Conservation (phyloP, 73 alveolate species). For the Paramecium sexaurelia region DNA sequence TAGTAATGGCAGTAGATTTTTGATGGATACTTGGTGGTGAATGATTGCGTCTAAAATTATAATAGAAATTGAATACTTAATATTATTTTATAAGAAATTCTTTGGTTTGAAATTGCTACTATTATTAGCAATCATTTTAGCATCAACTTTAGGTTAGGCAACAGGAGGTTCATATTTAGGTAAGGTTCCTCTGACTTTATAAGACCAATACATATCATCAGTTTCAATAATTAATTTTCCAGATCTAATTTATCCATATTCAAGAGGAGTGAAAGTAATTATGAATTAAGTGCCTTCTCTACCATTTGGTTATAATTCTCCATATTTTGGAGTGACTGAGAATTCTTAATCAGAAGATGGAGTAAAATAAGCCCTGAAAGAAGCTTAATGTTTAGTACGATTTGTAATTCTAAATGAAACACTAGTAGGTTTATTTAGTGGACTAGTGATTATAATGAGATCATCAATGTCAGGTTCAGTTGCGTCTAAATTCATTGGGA, state of each 20-base stretch:
- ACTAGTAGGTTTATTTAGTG: conserved; percentile 90
- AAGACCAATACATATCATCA: conserved; percentile 98
- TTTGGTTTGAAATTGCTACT: conserved; percentile 16
- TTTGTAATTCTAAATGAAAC: conserved; percentile 94
- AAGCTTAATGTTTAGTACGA: conserved; percentile 89
- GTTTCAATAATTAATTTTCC: conserved; percentile 95
- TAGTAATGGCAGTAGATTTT: conserved; percentile 30
- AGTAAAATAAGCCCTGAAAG: conserved; percentile 95
- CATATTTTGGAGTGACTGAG: conserved; percentile 92
- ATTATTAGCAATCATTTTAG: background rate
- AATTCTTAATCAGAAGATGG: conserved; percentile 96
- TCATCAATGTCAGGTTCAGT: conserved; percentile 98
- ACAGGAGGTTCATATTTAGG: conserved; percentile 97
- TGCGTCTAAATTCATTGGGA: conserved; percentile 93
- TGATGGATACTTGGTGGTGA: conserved; percentile 13
- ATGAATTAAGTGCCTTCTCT: conserved; percentile 97
- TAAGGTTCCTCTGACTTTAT: conserved; percentile 96
- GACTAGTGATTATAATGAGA: conserved; percentile 88
- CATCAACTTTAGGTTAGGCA: conserved; percentile 8
- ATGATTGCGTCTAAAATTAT: background rate
- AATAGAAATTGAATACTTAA: background rate
- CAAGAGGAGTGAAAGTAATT: conserved; percentile 95
- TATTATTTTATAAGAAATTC: conserved; percentile 3
- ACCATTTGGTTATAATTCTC: conserved; percentile 95
- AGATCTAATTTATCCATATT: conserved; percentile 95